A percentile compares a stretch with the other conserved stretches of the same genome.
phyloP scores from a whole-genome alignment of 2,329 filamentous ascomycete genomes.

The Passalora sequoiae region DNA sequence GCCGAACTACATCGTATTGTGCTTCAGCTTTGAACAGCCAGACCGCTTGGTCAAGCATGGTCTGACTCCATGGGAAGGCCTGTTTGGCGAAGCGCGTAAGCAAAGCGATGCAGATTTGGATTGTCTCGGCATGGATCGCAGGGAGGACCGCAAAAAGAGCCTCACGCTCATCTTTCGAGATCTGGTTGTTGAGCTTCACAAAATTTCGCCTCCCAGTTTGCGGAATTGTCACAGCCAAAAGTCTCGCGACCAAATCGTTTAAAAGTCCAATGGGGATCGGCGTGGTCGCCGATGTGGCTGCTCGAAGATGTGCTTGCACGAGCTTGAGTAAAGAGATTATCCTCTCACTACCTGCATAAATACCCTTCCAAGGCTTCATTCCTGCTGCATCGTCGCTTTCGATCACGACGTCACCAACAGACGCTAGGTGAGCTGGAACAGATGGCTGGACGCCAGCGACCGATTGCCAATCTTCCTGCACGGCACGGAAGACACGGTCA shows the following conservation, averaged over 20 bases:
- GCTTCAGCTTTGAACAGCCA: conserved; percentile 61
- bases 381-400: conserved; percentile 35
- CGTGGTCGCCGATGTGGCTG: conserved; percentile 61
- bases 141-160: conserved; percentile 70
- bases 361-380: conserved; percentile 66
- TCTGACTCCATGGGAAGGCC: conserved; percentile 56
- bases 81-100: conserved; percentile 54
- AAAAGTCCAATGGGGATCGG: conserved; percentile 62
- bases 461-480: conserved; percentile 78
- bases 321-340: conserved; percentile 61
- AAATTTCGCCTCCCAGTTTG: conserved; percentile 39
- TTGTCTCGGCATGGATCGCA: conserved; percentile 65
- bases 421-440: conserved; percentile 10
- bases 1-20: conserved; percentile 51
- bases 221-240: conserved; percentile 61
- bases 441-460: conserved; percentile 41
- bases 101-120: conserved; percentile 58
- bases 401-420: conserved; percentile 18
- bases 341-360: conserved; percentile 68
- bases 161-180: conserved; percentile 75
- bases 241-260: conserved; percentile 62
- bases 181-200: conserved; percentile 64
- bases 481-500: conserved; percentile 70
- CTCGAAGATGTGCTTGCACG: conserved; percentile 59
- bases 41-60: conserved; percentile 64